Conservation (phyloP, 768 basidiomycete genomes). For the Boletus patriciae region DNA sequence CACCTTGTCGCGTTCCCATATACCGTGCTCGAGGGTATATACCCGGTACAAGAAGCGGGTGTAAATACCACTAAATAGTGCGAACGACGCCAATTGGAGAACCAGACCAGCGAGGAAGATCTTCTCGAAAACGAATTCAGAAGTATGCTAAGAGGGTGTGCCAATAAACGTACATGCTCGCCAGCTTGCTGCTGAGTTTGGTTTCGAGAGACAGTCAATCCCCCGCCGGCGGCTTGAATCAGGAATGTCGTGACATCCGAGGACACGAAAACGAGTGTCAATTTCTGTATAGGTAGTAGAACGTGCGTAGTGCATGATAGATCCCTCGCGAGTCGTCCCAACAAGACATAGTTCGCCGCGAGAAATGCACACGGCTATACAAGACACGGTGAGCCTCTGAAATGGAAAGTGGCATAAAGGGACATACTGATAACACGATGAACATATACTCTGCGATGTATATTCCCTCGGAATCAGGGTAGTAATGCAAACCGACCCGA, state of each 20-base stretch:
- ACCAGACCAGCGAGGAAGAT: conserved; percentile 59
- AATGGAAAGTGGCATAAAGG: conserved; percentile 8
- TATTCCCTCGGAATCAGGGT: conserved; percentile 52
- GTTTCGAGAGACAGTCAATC: conserved; percentile 1
- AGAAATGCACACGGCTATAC: conserved; percentile 72
- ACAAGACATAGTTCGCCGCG: conserved; percentile 64
- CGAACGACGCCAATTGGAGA: conserved; percentile 55
- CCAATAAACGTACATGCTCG: conserved; percentile 35
- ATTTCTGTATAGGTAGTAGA: conserved; percentile 45
- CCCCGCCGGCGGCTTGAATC: conserved; percentile 48
- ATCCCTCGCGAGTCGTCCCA: conserved; percentile 57
- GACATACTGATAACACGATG: conserved; percentile 52
- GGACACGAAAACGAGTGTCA: conserved; percentile 59
- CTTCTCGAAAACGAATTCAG: conserved; percentile 46
- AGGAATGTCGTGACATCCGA: conserved; percentile 68
- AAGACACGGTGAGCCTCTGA: neutral
- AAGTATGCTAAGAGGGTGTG: neutral
- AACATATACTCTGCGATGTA: conserved; percentile 61
- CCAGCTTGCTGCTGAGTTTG: conserved; percentile 27
- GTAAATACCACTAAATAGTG: conserved; percentile 47
- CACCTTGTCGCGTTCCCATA: conserved; percentile 42
- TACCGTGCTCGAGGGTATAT: conserved; percentile 30
- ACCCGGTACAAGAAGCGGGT: conserved; percentile 51
- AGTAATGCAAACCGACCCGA: conserved; percentile 53
- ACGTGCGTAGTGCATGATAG: conserved; percentile 50